Evolutionary conservation across 306 rosid genomes (phyloP), one percentile per base, ranked within the genome.

Genomic region (Abrus pulchellus): DNA sequence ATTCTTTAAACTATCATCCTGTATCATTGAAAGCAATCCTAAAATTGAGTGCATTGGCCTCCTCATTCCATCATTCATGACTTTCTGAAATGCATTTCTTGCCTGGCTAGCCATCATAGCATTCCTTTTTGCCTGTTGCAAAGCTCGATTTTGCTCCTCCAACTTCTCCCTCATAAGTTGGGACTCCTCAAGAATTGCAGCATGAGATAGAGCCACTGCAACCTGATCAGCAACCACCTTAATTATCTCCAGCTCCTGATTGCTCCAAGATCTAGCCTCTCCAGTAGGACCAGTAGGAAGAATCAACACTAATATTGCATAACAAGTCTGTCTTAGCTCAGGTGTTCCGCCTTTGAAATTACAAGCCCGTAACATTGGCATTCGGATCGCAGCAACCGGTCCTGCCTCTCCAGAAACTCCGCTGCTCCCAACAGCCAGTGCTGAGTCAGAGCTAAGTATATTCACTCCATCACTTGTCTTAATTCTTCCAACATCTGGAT

Each of bases 101-200:
- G 99, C 98, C 61, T 93, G 97, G 85, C 98, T 96, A n/a, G 99
- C 99, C 97, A 89, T 84, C 99, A 96, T 85, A 60, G 99, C 99
- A 62, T 90, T 91, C 90, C 75, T 87, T 84, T 54, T 87, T 8
- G 96, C 98, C 86, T 82, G 94, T 75, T 96, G 99, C 87, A 96
- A 87, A 11, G 91, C 99, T 83, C 97, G 98, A 78, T 96, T 96
- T 84, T 89, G 97, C 86, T 93, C 99, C 10, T 88, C 99, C 89
- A 96, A 89, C 72, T 93, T 88, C 74, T 96, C 98, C 75, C 99
- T 88, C 99, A 96, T 96, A 43, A 90, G 97, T 81, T 93, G 99
- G 44, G 99, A 96, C 85, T 96, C 99, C 78, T 96, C 99, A n/a
- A 96, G 92, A 83, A 96, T 86, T 27, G 97, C 99, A 64, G 99